Conservation (phyloP, 257 asterid species). For the Solanum ahanhuiri region DNA sequence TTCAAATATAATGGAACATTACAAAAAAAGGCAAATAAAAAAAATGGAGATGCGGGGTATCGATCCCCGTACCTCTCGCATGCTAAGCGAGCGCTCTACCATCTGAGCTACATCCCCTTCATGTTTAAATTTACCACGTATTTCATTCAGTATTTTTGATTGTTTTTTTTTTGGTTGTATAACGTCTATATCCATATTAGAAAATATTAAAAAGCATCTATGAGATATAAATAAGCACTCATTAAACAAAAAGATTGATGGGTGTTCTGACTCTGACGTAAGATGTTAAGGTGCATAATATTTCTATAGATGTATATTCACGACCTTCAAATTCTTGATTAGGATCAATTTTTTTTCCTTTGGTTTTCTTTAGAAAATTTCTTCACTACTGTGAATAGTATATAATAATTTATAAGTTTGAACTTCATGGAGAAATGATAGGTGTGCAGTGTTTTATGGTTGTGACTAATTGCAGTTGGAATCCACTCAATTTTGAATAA, state of each 20-base stretch:
- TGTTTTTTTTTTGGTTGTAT: no score
- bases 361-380: neutral
- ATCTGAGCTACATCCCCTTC: conserved; percentile 55
- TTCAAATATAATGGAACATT: no score
- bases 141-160: no score
- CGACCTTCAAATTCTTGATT: rapidly evolving
- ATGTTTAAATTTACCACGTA: rapidly evolving
- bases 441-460: neutral
- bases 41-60: conserved; percentile 36
- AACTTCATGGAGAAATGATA: neutral
- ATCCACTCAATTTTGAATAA: neutral
- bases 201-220: neutral
- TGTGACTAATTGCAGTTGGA: neutral
- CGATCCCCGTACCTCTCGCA: conserved; percentile 46
- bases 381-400: neutral
- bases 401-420: neutral
- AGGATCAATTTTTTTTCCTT: neutral
- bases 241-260: neutral
- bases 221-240: neutral
- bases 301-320: rapidly evolving
- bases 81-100: conserved; percentile 53
- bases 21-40: no score
- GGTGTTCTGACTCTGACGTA: rapidly evolving
- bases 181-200: no score
- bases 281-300: neutral